phyloP scores from a whole-genome alignment of 108 stramenopile species.

The Nannochloropsis oceanica region DNA sequence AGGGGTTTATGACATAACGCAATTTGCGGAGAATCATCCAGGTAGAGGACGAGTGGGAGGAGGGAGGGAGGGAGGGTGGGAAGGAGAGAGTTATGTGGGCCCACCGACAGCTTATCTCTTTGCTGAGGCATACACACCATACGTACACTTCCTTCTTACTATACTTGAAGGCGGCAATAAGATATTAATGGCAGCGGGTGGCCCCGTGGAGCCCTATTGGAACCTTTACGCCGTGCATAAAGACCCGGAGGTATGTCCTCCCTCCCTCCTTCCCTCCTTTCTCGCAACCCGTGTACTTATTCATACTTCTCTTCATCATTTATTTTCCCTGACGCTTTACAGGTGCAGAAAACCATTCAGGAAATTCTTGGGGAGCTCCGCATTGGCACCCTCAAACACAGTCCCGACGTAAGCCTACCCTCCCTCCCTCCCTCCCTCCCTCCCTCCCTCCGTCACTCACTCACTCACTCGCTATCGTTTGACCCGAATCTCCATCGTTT shows the following conservation, averaged over 20 bases:
- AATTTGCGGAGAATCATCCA: slow-evolving; percentile 54
- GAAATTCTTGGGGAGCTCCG: slow-evolving; percentile 8
- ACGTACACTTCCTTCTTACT: neutral
- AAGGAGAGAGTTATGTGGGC: too few species aligned
- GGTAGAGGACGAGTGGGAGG: neutral
- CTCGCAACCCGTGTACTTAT: neutral
- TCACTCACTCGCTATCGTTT: neutral
- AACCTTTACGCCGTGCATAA: slow-evolving; percentile 46
- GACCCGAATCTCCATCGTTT: too few species aligned
- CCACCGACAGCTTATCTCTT: too few species aligned
- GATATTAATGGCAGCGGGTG: slow-evolving; percentile 65
- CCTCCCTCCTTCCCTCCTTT: neutral
- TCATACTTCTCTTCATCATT: neutral
- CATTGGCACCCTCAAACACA: slow-evolving; percentile 5
- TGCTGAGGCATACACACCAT: slow-evolving; percentile 5
- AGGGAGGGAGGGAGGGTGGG: too few species aligned
- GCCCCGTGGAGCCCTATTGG: slow-evolving; percentile 62
- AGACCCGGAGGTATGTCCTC: slow-evolving; percentile 9
- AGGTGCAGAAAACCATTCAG: neutral
- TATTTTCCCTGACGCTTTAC: neutral
- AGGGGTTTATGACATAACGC: slow-evolving; percentile 85
- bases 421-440: neutral
- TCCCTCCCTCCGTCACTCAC: neutral
- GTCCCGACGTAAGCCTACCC: neutral
- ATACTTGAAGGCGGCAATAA: slow-evolving; percentile 77